phyloP scores from a whole-genome alignment of 73 alveolate genomes.

The Halteria grandinella region DNA sequence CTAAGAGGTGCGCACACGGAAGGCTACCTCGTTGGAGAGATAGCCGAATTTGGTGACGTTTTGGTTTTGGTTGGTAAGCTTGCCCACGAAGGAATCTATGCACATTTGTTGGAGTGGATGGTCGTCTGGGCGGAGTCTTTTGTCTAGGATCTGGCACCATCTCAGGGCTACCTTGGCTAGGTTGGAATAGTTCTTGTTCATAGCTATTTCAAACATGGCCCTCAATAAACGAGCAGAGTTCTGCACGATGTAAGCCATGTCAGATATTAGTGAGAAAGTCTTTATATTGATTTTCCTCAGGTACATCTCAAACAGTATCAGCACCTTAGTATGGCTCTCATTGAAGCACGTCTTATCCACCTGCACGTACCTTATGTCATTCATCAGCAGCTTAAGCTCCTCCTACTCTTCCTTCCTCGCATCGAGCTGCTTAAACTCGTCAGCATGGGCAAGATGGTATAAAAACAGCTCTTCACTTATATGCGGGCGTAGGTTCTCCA shows the following conservation, averaged over 20 bases:
- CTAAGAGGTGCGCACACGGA: constrained; percentile 73
- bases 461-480: constrained; percentile 80
- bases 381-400: constrained; percentile 78
- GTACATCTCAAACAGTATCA: constrained; percentile 87
- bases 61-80: constrained; percentile 63
- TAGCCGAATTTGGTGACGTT: constrained; percentile 84
- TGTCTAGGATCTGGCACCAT: constrained; percentile 89
- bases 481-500: constrained; percentile 80
- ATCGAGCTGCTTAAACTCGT: constrained; percentile 92
- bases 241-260: constrained; percentile 91
- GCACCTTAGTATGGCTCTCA: constrained; percentile 91
- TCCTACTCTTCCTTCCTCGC: constrained; percentile 94
- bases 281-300: constrained; percentile 74
- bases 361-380: constrained; percentile 65
- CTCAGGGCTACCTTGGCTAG: constrained; percentile 84
- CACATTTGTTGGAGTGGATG: constrained; percentile 94
- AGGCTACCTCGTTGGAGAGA: constrained; percentile 76
- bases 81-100: constrained; percentile 77
- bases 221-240: constrained; percentile 96
- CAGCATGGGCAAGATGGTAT: constrained; percentile 82
- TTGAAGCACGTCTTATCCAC: constrained; percentile 62
- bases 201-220: constrained; percentile 96
- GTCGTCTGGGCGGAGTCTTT: constrained; percentile 84
- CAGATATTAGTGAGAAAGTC: constrained; percentile 91
- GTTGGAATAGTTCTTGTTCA: constrained; percentile 87